These are phyloP conservation scores for Meyerozyma athensensis DNA, from an alignment of 1,139 yeast species.

Conservation along the genomic window DNA sequence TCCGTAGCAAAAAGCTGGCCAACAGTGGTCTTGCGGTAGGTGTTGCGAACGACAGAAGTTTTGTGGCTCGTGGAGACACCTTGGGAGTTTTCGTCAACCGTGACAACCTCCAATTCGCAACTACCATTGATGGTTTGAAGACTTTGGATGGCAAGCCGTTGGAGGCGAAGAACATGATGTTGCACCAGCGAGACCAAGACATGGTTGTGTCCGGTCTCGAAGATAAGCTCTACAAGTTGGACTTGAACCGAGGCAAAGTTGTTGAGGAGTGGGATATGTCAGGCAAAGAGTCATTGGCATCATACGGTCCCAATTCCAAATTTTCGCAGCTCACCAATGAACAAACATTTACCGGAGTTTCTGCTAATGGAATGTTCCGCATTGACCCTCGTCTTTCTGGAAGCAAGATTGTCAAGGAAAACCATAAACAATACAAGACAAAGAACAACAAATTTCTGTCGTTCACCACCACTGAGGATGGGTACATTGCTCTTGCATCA, in stretches of 20 bases:
- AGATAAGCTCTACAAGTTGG: conserved; percentile 62
- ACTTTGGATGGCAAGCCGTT: conserved; percentile 50
- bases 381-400: conserved; percentile 73
- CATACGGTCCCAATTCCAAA: conserved; percentile 66
- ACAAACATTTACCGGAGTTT: conserved; percentile 67
- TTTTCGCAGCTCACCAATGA: conserved; percentile 71
- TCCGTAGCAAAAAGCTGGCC: not conserved
- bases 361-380: conserved; percentile 60
- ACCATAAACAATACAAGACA: conserved; percentile 41
- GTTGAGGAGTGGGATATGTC: conserved; percentile 77
- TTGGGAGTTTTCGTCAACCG: conserved; percentile 74
- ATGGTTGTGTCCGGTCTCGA: conserved; percentile 59
- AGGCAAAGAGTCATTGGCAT: conserved; percentile 38
- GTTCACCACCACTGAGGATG: conserved; percentile 67
- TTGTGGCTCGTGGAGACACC: conserved; percentile 72
- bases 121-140: conserved; percentile 63
- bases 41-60: conserved; percentile 63
- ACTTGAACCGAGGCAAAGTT: conserved; percentile 69
- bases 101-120: conserved; percentile 51
- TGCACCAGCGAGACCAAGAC: conserved; percentile 67
- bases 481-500: conserved; percentile 74
- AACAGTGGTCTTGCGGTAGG: conserved; percentile 72
- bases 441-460: conserved; percentile 55
- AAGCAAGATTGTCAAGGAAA: conserved; percentile 47
- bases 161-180: conserved; percentile 62